Conservation (phyloP, 352 stramenopile species). For the Pythium apleroticum region DNA sequence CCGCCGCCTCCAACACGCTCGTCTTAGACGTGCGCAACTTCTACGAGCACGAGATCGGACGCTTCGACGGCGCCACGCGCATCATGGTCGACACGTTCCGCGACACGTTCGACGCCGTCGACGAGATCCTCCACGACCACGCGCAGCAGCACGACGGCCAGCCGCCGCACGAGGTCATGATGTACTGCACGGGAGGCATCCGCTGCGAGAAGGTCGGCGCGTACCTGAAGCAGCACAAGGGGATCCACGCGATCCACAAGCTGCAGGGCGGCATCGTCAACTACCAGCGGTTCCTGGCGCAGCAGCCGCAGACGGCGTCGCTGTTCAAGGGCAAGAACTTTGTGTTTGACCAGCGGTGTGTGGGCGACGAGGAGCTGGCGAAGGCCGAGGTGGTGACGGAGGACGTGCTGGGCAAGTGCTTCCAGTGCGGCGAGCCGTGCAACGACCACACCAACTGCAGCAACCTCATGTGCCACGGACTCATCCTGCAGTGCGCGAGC, state of each 20-base stretch:
- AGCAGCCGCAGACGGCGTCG: slow-evolving; percentile 31
- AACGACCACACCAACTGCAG: slow-evolving; percentile 53
- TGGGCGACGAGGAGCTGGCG: slow-evolving; percentile 29
- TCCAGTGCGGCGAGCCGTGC: slow-evolving; percentile 56
- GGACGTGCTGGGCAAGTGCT: slow-evolving; percentile 64
- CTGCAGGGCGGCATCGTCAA: slow-evolving; percentile 62
- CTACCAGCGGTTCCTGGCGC: slow-evolving; percentile 53
- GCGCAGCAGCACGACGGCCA: too few species aligned
- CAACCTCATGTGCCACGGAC: slow-evolving; percentile 58
- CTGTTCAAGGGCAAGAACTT: slow-evolving; percentile 68
- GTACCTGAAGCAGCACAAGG: slow-evolving; percentile 60
- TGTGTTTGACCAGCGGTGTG: slow-evolving; percentile 77
- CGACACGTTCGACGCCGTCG: too few species aligned
- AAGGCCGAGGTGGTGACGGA: slow-evolving; percentile 50
- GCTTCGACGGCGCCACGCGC: too few species aligned
- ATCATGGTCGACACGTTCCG: too few species aligned
- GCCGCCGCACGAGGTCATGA: too few species aligned
- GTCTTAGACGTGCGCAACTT: too few species aligned
- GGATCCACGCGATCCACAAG: slow-evolving; percentile 53
- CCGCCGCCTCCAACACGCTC: too few species aligned
- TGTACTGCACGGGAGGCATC: too few species aligned
- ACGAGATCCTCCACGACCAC: too few species aligned
- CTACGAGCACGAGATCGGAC: too few species aligned
- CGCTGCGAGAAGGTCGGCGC: slow-evolving; percentile 68
- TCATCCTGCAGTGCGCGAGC: slow-evolving; percentile 53